These are phyloP conservation scores for Orbilia javanica DNA, from an alignment of 2,329 filamentous ascomycete species.

Conservation along the genomic window DNA sequence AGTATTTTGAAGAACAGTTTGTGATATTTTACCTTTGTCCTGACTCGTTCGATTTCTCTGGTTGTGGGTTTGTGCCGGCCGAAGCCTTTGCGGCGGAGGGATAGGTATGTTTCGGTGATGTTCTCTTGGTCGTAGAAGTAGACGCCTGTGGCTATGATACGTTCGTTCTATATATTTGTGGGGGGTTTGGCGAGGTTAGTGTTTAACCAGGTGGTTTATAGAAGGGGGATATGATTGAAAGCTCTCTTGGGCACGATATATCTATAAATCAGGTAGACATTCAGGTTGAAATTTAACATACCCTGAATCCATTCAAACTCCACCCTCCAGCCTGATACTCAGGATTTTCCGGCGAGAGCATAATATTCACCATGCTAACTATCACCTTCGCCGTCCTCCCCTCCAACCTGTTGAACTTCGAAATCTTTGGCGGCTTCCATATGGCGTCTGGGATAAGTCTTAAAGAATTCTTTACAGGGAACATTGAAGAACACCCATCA, in stretches of 20 bases:
- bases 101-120: conserved; percentile 69
- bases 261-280: too few relatives aligned
- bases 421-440: conserved; percentile 6
- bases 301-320: conserved; percentile 70
- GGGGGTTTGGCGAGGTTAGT: too few relatives aligned
- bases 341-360: conserved; percentile 70
- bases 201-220: too few relatives aligned
- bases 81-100: conserved; percentile 66
- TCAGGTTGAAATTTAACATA: background rate
- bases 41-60: conserved; percentile 6
- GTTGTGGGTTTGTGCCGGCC: background rate
- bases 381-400: conserved; percentile 72
- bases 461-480: background rate
- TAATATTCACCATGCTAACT: conserved; percentile 73
- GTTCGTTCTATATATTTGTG: conserved; percentile 70
- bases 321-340: conserved; percentile 71
- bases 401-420: background rate
- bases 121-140: conserved; percentile 75
- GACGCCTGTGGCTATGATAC: conserved; percentile 73
- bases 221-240: too few relatives aligned
- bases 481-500: background rate
- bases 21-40: too few relatives aligned
- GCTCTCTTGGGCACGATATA: too few relatives aligned
- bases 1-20: too few relatives aligned
- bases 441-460: background rate